Conservation (phyloP, 768 basidiomycete genomes). For the Rhodotorula diobovata region DNA sequence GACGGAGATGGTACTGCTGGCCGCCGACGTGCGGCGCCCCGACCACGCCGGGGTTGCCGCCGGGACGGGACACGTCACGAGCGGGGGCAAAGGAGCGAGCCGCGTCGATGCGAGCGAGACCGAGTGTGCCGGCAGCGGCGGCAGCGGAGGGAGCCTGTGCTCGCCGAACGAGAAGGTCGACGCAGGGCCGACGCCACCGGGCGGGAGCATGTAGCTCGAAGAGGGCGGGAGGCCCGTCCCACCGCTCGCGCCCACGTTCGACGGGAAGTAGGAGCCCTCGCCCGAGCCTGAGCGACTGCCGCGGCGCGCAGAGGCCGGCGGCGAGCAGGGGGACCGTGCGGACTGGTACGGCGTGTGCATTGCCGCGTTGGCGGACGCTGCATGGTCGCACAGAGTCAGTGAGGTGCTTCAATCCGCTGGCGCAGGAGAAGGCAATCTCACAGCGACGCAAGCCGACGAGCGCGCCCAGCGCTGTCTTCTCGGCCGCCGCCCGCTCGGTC, state of each 20-base stretch:
- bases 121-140: too few relatives aligned
- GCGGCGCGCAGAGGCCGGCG: neutral
- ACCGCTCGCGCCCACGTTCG: neutral
- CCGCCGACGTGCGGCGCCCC: too few relatives aligned
- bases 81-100: too few relatives aligned
- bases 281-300: slow-evolving; percentile 4
- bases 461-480: neutral
- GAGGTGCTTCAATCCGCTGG: neutral
- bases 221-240: neutral
- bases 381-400: neutral
- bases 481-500: neutral
- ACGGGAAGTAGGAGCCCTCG: neutral
- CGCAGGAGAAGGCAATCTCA: neutral
- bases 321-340: slow-evolving; percentile 3
- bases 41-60: too few relatives aligned
- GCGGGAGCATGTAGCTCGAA: slow-evolving; percentile 2
- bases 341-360: neutral
- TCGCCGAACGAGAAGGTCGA: slow-evolving; percentile 2
- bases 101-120: too few relatives aligned
- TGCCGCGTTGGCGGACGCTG: neutral
- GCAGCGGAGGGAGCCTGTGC: too few relatives aligned
- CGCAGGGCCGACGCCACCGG: neutral
- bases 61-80: too few relatives aligned
- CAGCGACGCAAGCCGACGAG: slow-evolving; percentile 4
- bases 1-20: too few relatives aligned